A percentile compares a stretch with the other conserved stretches of the same genome.
Evolutionary conservation across 148 eudicot species (phyloP).

Genomic region (Chenopodium formosanum): DNA sequence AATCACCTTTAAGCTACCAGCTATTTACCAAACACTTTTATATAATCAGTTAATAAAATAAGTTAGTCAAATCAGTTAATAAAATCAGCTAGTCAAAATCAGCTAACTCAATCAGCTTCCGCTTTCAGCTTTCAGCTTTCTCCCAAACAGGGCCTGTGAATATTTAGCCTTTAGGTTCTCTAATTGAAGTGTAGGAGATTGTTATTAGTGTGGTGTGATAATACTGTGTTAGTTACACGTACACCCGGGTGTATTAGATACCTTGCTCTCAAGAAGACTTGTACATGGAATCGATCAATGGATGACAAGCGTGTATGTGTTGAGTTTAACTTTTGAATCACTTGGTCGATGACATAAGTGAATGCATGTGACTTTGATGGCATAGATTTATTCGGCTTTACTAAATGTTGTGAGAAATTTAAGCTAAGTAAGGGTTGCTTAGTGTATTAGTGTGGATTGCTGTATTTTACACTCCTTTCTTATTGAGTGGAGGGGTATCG

Average conservation of each 20-base stretch:
- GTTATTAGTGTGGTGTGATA: background rate
- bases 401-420: background rate
- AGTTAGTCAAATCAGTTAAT: too few species aligned
- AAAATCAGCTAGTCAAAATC: too few species aligned
- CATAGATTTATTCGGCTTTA: background rate
- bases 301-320: background rate
- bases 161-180: background rate
- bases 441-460: background rate
- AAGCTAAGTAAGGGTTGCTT: background rate
- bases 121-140: too few species aligned
- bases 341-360: background rate
- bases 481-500: background rate
- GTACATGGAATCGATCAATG: background rate
- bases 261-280: background rate
- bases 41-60: too few species aligned
- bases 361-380: background rate
- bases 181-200: background rate
- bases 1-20: too few species aligned
- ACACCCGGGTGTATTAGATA: background rate
- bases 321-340: background rate
- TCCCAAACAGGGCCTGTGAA: background rate
- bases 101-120: too few species aligned
- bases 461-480: too few species aligned
- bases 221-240: background rate
- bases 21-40: too few species aligned